Conservation (phyloP, 768 basidiomycete species). For the Suillus cothurnatus region DNA sequence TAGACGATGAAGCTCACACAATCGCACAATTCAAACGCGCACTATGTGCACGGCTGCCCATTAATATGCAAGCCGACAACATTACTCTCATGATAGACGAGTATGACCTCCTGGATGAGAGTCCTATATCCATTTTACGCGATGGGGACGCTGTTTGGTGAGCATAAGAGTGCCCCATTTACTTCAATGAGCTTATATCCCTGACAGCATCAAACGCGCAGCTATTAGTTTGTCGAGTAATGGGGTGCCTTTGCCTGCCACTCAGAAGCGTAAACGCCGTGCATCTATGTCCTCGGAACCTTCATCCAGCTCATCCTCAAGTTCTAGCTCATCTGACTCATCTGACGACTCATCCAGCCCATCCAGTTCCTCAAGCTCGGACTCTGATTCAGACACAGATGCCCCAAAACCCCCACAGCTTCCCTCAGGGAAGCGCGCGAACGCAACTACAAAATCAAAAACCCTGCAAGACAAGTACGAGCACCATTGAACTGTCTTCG, state of each 20-base stretch:
- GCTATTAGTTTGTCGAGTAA: not conserved
- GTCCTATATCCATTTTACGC: conserved; percentile 26
- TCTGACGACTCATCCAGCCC: conserved; percentile 21
- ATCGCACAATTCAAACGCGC: conserved; percentile 21
- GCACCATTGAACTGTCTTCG: conserved; percentile 3
- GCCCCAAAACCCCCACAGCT: conserved; percentile 17
- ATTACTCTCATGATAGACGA: conserved; percentile 27
- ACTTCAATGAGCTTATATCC: not conserved
- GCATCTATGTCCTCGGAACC: conserved; percentile 15
- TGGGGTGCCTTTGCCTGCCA: not conserved
- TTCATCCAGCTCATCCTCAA: conserved; percentile 19
- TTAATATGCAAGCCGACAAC: not conserved
- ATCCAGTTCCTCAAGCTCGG: conserved; percentile 15
- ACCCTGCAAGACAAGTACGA: not conserved
- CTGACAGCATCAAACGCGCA: not conserved
- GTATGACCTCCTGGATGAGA: conserved; percentile 30
- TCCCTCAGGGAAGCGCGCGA: conserved; percentile 11
- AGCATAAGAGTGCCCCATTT: conserved; percentile 4
- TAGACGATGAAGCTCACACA: conserved; percentile 15
- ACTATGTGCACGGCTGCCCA: conserved; percentile 20
- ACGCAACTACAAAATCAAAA: conserved; percentile 9
- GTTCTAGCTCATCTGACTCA: conserved; percentile 23
- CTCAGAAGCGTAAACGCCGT: conserved; percentile 31
- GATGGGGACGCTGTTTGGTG: conserved; percentile 33
- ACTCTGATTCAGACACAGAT: conserved; percentile 22